phyloP scores from a whole-genome alignment of 495 filamentous ascomycete genomes.

The Amorphotheca resinae region DNA sequence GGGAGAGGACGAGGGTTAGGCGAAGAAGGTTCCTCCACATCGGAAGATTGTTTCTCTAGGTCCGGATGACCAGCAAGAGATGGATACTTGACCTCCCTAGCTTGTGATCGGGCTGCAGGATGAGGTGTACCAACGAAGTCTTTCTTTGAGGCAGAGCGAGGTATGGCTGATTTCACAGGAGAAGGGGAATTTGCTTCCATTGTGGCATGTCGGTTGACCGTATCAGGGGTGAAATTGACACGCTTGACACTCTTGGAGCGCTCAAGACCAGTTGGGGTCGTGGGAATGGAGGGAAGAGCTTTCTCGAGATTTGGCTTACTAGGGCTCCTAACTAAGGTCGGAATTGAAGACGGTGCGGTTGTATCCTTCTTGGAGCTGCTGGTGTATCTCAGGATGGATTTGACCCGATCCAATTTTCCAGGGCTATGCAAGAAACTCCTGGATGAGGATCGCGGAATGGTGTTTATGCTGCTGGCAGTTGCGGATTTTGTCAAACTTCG shows the following conservation, averaged over 20 bases:
- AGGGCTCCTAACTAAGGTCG: constrained; percentile 31
- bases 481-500: constrained; percentile 22
- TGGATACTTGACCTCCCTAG: constrained; percentile 26
- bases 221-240: constrained; percentile 35
- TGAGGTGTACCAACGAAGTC: constrained; percentile 9
- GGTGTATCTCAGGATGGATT: constrained; percentile 33
- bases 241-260: constrained; percentile 12
- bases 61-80: constrained; percentile 28
- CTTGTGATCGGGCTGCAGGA: background rate
- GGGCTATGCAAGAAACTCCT: constrained; percentile 14
- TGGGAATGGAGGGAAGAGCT: constrained; percentile 31
- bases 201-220: constrained; percentile 23
- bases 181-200: constrained; percentile 33
- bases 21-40: constrained; percentile 21
- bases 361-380: constrained; percentile 29
- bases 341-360: constrained; percentile 17
- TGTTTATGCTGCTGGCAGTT: constrained; percentile 25
- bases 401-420: constrained; percentile 34
- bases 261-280: constrained; percentile 31
- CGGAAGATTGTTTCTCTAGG: constrained; percentile 22
- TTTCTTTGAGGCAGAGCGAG: constrained; percentile 26
- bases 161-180: constrained; percentile 34
- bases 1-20: constrained; percentile 19
- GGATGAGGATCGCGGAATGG: constrained; percentile 5
- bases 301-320: constrained; percentile 29